Conservation (phyloP, 129 eudicot genomes). For the Helianthus annuus region DNA sequence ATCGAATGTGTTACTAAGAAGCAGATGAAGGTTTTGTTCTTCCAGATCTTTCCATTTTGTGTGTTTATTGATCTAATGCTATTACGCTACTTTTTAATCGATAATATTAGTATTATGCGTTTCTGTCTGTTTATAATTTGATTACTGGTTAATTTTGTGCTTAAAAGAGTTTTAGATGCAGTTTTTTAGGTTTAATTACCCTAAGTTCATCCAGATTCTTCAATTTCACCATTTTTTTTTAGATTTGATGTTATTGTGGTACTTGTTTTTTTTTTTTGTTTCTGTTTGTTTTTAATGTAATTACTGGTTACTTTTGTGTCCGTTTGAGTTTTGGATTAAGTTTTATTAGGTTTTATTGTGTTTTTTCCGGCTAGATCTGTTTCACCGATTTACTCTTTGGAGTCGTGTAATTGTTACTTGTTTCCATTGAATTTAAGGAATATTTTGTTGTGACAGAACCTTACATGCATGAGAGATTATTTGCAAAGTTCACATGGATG, state of each 20-base stretch:
- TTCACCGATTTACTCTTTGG: neutral
- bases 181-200: no score
- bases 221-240: no score
- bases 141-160: neutral
- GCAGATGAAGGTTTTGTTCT: no score
- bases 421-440: neutral
- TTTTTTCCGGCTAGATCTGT: slow-evolving; percentile 3
- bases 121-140: neutral
- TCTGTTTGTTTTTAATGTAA: no score
- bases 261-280: no score
- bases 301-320: no score
- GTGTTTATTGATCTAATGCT: no score
- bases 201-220: no score
- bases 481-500: neutral
- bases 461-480: slow-evolving; percentile 23
- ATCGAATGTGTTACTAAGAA: no score
- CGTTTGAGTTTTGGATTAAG: no score
- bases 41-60: neutral
- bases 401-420: slow-evolving; percentile 1
- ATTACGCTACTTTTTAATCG: neutral
- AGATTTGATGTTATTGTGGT: no score
- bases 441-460: neutral
- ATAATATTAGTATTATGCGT: neutral
- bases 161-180: neutral
- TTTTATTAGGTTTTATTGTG: no score